phyloP scores from a whole-genome alignment of 2,329 filamentous ascomycete species.

The Coleophoma crateriformis region DNA sequence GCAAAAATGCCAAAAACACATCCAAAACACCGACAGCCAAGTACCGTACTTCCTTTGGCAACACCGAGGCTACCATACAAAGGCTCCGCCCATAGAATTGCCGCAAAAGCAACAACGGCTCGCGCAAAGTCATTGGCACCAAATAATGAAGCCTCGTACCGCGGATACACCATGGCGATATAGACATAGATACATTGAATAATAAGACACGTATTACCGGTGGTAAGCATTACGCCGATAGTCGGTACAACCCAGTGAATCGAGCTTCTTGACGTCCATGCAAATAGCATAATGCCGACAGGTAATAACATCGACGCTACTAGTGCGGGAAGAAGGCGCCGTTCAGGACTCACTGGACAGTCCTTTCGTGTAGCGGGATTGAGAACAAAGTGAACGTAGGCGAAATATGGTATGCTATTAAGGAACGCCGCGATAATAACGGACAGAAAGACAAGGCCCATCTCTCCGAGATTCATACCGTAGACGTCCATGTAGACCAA shows the following conservation, averaged over 20 bases:
- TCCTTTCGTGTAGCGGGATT: constrained; percentile 29
- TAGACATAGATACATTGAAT: constrained; percentile 51
- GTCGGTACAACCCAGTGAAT: constrained; percentile 49
- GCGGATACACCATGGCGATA: constrained; percentile 45
- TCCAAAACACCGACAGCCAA: too few species aligned
- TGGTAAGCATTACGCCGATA: constrained; percentile 46
- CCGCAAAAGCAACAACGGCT: constrained; percentile 33
- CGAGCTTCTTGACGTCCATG: constrained; percentile 41
- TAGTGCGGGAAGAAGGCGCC: constrained; percentile 46
- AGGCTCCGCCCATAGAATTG: constrained; percentile 36
- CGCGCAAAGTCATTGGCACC: constrained; percentile 30
- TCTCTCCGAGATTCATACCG: constrained; percentile 48
- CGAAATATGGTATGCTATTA: constrained; percentile 38
- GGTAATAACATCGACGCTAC: constrained; percentile 43
- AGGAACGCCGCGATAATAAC: constrained; percentile 49
- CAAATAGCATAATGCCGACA: constrained; percentile 52
- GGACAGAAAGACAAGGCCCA: constrained; percentile 53
- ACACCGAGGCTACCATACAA: constrained; percentile 38
- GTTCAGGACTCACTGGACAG: constrained; percentile 33
- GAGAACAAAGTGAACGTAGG: constrained; percentile 41
- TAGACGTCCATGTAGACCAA: constrained; percentile 56
- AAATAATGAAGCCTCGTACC: constrained; percentile 48
- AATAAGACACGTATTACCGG: constrained; percentile 45
- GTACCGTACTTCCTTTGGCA: constrained; percentile 5
- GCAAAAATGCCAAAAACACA: too few species aligned